Conservation (phyloP, 2,329 filamentous ascomycete genomes). For the Diaporthe amygdali region DNA sequence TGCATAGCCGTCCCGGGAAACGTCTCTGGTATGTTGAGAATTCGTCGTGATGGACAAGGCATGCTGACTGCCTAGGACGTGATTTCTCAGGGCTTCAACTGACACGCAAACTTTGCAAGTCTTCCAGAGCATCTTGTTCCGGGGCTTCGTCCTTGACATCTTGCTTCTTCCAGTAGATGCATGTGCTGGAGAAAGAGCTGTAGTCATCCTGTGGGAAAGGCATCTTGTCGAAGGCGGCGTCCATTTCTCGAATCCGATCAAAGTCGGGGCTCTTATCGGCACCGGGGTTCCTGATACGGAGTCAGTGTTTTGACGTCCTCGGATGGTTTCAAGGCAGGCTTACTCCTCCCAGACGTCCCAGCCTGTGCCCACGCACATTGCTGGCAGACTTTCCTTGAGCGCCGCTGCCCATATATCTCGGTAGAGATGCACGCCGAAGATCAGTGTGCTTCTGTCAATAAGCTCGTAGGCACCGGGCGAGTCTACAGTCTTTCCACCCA, state of each 20-base stretch:
- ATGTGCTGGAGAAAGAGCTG: conserved; percentile 46
- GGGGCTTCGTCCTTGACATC: background rate
- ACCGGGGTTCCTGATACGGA: background rate
- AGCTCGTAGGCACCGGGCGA: conserved; percentile 58
- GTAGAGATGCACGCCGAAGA: conserved; percentile 69
- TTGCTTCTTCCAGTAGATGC: conserved; percentile 44
- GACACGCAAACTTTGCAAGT: background rate
- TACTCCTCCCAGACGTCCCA: conserved; percentile 58
- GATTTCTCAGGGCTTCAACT: background rate
- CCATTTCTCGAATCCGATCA: conserved; percentile 38
- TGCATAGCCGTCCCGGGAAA: no score
- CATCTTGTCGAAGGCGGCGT: conserved; percentile 36
- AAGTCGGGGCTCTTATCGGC: conserved; percentile 32
- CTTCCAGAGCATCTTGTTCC: background rate
- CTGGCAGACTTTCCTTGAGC: conserved; percentile 51
- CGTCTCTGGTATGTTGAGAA: no score
- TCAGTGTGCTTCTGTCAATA: conserved; percentile 53
- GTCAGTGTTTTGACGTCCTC: background rate
- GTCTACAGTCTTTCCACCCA: conserved; percentile 58
- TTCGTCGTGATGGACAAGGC: background rate
- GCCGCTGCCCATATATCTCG: conserved; percentile 57
- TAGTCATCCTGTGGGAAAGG: conserved; percentile 45
- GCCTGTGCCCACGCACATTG: conserved; percentile 62
- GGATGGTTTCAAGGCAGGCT: conserved; percentile 26
- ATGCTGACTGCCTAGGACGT: background rate